Conservation (phyloP, 2,329 filamentous ascomycete species). For the Paecilomyces sp. region DNA sequence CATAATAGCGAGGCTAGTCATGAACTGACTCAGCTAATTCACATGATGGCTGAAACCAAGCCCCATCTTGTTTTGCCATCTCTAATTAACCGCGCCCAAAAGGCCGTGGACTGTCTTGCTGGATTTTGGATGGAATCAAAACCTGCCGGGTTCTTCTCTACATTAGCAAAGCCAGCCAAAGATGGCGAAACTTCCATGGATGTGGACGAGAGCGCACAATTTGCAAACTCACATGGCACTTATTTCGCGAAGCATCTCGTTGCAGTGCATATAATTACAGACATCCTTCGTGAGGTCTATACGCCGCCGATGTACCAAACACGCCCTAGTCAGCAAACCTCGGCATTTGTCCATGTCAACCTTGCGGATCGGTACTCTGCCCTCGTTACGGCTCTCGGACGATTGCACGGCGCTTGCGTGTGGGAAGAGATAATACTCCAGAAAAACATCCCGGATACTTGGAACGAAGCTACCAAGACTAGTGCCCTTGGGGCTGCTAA, state of each 20-base stretch:
- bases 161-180: constrained; percentile 43
- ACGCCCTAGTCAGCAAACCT: constrained; percentile 52
- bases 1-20: constrained; percentile 60
- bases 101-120: constrained; percentile 59
- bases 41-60: constrained; percentile 71
- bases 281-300: constrained; percentile 68
- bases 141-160: constrained; percentile 60
- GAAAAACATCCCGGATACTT: constrained; percentile 60
- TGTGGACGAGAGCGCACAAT: constrained; percentile 19
- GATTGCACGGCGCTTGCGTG: constrained; percentile 71
- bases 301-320: constrained; percentile 56
- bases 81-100: constrained; percentile 66
- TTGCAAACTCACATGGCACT: constrained; percentile 56
- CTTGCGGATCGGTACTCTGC: constrained; percentile 74
- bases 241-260: constrained; percentile 70
- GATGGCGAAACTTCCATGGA: constrained; percentile 12
- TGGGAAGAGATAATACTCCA: constrained; percentile 75
- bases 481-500: constrained; percentile 28
- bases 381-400: constrained; percentile 69
- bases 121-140: constrained; percentile 54
- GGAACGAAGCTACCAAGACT: constrained; percentile 42
- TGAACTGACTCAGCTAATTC: constrained; percentile 66
- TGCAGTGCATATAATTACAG: constrained; percentile 67
- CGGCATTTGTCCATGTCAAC: constrained; percentile 69
- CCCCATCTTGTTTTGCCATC: constrained; percentile 76